Base-by-base conservation (phyloP, 2,329 filamentous ascomycete genomes). In the Nothopassalora personata region DNA sequence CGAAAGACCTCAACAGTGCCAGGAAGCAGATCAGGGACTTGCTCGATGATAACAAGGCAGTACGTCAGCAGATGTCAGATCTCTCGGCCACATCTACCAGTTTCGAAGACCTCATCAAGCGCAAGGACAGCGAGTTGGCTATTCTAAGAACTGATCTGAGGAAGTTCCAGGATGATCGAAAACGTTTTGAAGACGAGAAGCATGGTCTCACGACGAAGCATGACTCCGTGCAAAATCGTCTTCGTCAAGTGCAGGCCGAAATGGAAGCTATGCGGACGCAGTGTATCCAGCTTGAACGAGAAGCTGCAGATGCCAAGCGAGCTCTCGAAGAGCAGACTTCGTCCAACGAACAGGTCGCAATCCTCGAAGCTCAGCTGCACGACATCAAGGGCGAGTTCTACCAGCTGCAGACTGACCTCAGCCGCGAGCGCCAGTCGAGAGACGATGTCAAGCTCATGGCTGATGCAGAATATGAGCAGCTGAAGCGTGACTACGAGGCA, bases 371-470 rank as follows among this genome's bases (percentile, higher is more conserved):
- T 27, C 94, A 99, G 71, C 89, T 95, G 64, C 86, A 89, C 60
- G 89, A 92, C 64, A 83, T 97, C 60, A 97, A 97, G 73, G 81
- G 86, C 6, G 86, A 97, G 70, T 81, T 97, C 1, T 94, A 90
- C 74, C 84, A 90, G 64, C 84, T 89, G 0, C 91, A 97, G 73
- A 88, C 88, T 70, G 92, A 97, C 63, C 82, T 97, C 34, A 96
- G 91, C 71, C 84, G 91, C 36, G 94, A 97, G 71, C 86, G 90
- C 3, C 93, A 97, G 73, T 97, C 93, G 15, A 85, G 94, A 58
- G 93, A 97, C 66, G 94, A 99, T 70, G 91, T 97, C 28, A 87
- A 93, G 64, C 85, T 96, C 66, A 87, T 97, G 58, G 86, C 90
- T 4, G 91, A 97, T 66, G 92, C 96, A 76, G 95, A 94, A 72